Evolutionary conservation across 495 filamentous ascomycete genomes (phyloP).

Genomic region (Penicillium coffeae): DNA sequence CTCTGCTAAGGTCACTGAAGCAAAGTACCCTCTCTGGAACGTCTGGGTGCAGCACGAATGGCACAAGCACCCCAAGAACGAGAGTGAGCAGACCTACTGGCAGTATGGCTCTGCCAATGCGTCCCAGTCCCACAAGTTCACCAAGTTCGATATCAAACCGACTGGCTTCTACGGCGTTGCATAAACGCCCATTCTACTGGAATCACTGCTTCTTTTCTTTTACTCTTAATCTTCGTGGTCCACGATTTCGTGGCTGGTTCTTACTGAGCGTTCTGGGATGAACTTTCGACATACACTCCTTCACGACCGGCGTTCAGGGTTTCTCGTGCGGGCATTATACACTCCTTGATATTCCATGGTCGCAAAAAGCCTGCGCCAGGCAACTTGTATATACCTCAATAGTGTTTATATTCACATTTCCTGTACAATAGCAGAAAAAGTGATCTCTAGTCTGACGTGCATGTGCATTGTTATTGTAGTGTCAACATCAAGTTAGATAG

Average conservation of each 20-base stretch:
- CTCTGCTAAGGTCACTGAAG: constrained; percentile 21
- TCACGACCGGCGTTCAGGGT: constrained; percentile 7
- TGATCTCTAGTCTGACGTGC: neutral
- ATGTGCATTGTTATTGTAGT: too few relatives aligned
- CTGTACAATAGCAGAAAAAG: neutral
- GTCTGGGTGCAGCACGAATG: constrained; percentile 35
- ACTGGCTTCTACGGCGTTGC: constrained; percentile 15
- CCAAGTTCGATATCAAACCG: constrained; percentile 15
- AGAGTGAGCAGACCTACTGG: constrained; percentile 19
- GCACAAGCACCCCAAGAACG: constrained; percentile 12
- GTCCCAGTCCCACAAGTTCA: neutral
- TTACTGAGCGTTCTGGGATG: constrained; percentile 1
- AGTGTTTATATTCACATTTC: neutral
- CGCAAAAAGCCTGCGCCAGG: neutral
- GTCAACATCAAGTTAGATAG: too few relatives aligned
- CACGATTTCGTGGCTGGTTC: neutral
- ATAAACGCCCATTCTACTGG: constrained; percentile 1
- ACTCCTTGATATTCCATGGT: neutral
- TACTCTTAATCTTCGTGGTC: neutral
- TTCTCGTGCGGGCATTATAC: neutral
- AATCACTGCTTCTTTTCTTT: neutral
- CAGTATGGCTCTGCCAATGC: constrained; percentile 13
- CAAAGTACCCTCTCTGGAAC: constrained; percentile 27
- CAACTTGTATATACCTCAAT: neutral
- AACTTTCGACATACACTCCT: neutral